Conservation (phyloP, 768 basidiomycete genomes). For the Phylloporus arenicola region DNA sequence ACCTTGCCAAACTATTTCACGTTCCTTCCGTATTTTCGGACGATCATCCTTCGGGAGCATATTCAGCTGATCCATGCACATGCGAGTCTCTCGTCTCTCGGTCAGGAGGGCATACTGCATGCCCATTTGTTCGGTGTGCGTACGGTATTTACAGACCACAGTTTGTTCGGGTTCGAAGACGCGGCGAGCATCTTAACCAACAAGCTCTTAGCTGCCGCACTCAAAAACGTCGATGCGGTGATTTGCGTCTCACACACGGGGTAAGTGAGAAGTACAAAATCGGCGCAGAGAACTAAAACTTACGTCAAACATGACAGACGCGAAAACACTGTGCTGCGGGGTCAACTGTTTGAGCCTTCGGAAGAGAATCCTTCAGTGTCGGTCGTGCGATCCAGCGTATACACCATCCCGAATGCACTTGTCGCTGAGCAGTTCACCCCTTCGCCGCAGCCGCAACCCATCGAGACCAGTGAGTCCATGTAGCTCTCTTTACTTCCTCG, state of each 20-base stretch:
- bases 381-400: conserved; percentile 54
- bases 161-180: conserved; percentile 93
- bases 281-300: neutral
- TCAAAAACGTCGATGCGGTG: conserved; percentile 88
- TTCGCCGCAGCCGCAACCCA: conserved; percentile 35
- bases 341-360: conserved; percentile 58
- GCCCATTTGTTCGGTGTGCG: conserved; percentile 81
- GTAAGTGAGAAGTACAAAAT: conserved; percentile 37
- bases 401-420: conserved; percentile 92
- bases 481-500: neutral
- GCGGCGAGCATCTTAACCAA: conserved; percentile 97
- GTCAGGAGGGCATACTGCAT: conserved; percentile 89
- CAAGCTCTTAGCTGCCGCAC: conserved; percentile 81
- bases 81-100: conserved; percentile 83
- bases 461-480: conserved; percentile 50
- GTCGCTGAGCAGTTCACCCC: conserved; percentile 86
- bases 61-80: conserved; percentile 89
- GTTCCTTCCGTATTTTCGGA: conserved; percentile 86
- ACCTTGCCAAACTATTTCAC: conserved; percentile 94
- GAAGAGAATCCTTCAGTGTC: conserved; percentile 41
- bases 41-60: conserved; percentile 80
- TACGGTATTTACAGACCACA: conserved; percentile 96
- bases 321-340: conserved; percentile 94
- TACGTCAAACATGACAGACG: conserved; percentile 46
- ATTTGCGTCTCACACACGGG: conserved; percentile 97